Percentiles rank a stretch among this genome's conserved stretches.
phyloP scores from a whole-genome alignment of 208 protist genomes.

The Leishmania arabica region DNA sequence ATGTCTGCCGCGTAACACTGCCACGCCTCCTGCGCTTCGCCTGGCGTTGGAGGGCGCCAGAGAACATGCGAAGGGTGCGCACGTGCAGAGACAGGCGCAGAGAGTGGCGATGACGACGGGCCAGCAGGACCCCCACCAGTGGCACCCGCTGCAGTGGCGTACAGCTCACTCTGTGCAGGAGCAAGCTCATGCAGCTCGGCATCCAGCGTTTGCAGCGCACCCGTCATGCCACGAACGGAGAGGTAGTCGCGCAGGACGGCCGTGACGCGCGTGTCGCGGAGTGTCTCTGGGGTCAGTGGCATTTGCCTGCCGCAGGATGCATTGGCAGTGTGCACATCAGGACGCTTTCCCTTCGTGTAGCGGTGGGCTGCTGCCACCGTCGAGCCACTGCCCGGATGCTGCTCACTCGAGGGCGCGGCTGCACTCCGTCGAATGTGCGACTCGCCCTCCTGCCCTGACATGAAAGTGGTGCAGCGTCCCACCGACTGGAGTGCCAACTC shows the following conservation, averaged over 20 bases:
- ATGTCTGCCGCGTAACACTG: constrained; percentile 10
- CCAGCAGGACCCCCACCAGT: not conserved
- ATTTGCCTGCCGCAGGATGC: not conserved
- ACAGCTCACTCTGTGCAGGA: constrained; percentile 10
- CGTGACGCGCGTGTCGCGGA: constrained; percentile 41
- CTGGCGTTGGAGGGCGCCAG: constrained; percentile 1
- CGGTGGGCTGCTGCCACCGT: not conserved
- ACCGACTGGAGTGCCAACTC: constrained; percentile 16
- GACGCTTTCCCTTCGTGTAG: not conserved
- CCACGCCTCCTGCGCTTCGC: constrained; percentile 29
- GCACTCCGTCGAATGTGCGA: constrained; percentile 2
- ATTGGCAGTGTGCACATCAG: not conserved
- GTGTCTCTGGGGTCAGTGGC: constrained; percentile 12
- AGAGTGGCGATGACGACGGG: not conserved
- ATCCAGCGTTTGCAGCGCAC: constrained; percentile 42
- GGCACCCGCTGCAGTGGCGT: constrained; percentile 1
- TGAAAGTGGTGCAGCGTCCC: constrained; percentile 5
- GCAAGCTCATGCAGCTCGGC: constrained; percentile 40
- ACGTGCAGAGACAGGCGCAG: not conserved
- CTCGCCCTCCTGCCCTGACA: constrained; percentile 11
- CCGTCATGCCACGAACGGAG: constrained; percentile 46
- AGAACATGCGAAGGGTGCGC: not conserved
- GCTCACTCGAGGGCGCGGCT: not conserved
- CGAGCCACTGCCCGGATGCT: not conserved
- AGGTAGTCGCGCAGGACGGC: constrained; percentile 61